Evolutionary conservation across 2,329 filamentous ascomycete species (phyloP).

Genomic region (Calonectria pauciramosa): DNA sequence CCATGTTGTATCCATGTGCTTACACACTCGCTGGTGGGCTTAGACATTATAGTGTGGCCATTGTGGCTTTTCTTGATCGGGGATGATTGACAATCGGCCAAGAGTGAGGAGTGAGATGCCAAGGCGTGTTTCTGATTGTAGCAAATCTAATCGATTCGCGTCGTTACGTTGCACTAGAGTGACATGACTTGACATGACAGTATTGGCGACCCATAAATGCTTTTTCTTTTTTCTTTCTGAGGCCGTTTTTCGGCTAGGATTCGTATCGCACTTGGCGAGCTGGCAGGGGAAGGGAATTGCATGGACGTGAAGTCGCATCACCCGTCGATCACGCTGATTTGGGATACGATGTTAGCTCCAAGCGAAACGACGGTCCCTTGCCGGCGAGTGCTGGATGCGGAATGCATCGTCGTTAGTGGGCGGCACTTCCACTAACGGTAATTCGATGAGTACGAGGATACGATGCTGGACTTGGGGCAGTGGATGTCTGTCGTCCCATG

Average conservation of each 20-base stretch:
- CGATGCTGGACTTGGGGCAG: constrained; percentile 2
- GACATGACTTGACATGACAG: not conserved
- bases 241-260: constrained; percentile 5
- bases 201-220: not conserved
- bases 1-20: constrained; percentile 3
- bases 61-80: not conserved
- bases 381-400: not conserved
- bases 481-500: constrained; percentile 6
- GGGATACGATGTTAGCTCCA: constrained; percentile 4
- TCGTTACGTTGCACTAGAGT: not conserved
- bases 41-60: not conserved
- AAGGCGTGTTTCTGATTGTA: constrained; percentile 8
- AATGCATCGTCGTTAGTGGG: not conserved
- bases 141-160: constrained; percentile 2
- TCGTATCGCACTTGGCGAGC: not conserved
- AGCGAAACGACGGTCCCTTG: not conserved
- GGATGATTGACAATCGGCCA: not conserved
- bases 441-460: constrained; percentile 8
- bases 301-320: constrained; percentile 3
- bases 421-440: not conserved
- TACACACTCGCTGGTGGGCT: not conserved
- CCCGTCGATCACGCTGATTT: constrained; percentile 11
- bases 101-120: constrained; percentile 19
- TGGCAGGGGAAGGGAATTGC: constrained; percentile 1
- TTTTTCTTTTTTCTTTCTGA: not conserved